A percentile compares a stretch with the other conserved stretches of the same genome.
Evolutionary conservation across 2,329 filamentous ascomycete species (phyloP).

Genomic region (Penicillium griseofulvum): DNA sequence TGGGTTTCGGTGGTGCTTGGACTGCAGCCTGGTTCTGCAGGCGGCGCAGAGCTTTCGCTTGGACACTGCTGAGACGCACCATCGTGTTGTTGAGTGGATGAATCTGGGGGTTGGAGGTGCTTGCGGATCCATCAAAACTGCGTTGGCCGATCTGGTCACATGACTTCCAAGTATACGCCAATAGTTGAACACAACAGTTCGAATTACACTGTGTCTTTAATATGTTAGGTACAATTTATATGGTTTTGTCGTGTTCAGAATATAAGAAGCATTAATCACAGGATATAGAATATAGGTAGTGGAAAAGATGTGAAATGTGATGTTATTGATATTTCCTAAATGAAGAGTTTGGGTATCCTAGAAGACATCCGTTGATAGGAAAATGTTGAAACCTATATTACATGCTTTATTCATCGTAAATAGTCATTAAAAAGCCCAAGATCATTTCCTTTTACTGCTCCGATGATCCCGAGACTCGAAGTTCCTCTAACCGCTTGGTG

Average conservation of each 20-base stretch:
- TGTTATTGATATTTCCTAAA: not conserved
- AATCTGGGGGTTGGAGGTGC: constrained; percentile 4
- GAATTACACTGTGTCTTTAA: not conserved
- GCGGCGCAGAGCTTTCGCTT: not conserved
- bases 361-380: not conserved
- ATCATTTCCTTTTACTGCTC: constrained; percentile 10
- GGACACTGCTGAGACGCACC: constrained; percentile 6
- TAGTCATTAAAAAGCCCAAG: constrained; percentile 24
- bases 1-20: not conserved
- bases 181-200: not conserved
- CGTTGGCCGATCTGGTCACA: constrained; percentile 1
- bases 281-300: no score
- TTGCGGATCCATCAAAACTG: constrained; percentile 9
- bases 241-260: no score
- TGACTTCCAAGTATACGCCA: not conserved
- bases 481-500: constrained; percentile 30
- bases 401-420: constrained; percentile 27
- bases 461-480: constrained; percentile 31
- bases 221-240: not conserved
- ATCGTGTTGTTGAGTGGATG: constrained; percentile 8
- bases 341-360: not conserved
- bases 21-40: constrained; percentile 1
- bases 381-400: constrained; percentile 17
- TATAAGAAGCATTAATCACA: no score
- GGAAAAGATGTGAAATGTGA: no score